Percentiles rank a stretch among this genome's conserved stretches.
Conservation (phyloP, 208 protist genomes). For the Zelonia costaricensis region DNA sequence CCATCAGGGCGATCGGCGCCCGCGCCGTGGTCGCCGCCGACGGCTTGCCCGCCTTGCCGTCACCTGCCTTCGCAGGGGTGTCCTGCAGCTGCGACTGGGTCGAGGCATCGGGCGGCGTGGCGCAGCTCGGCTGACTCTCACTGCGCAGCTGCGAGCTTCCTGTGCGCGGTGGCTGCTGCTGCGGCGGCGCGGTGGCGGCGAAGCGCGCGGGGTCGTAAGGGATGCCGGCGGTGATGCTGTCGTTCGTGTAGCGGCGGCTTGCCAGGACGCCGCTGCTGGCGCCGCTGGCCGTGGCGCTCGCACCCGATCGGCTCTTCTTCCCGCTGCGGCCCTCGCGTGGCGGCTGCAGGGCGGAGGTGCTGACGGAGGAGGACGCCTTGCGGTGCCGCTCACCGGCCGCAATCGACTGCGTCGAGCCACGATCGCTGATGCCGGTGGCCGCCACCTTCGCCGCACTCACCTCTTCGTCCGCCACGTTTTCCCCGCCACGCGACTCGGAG, state of each 20-base stretch:
- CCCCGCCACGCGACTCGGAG: too few relatives aligned
- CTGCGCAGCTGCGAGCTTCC: neutral
- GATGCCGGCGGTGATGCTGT: conserved; percentile 34
- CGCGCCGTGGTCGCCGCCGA: neutral
- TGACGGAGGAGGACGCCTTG: too few relatives aligned
- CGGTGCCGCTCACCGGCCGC: neutral
- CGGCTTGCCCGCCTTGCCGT: neutral
- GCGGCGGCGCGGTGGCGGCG: conserved; percentile 15
- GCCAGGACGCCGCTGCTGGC: neutral
- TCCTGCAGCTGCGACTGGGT: conserved; percentile 8
- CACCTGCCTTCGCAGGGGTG: neutral
- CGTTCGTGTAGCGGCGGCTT: conserved; percentile 14
- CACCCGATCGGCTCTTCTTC: neutral
- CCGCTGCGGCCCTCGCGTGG: conserved; percentile 5
- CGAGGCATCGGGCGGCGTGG: conserved; percentile 16
- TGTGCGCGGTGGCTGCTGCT: neutral
- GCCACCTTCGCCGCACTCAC: too few relatives aligned
- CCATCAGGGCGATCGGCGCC: conserved; percentile 15
- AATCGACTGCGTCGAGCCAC: neutral
- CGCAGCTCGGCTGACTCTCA: conserved; percentile 17
- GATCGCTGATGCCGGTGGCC: neutral
- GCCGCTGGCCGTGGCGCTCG: neutral
- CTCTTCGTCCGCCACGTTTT: too few relatives aligned
- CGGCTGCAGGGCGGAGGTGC: conserved; percentile 1
- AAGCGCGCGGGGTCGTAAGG: conserved; percentile 23